Conservation (phyloP, 148 eudicot species). For the Tetragonia tetragonoides region DNA sequence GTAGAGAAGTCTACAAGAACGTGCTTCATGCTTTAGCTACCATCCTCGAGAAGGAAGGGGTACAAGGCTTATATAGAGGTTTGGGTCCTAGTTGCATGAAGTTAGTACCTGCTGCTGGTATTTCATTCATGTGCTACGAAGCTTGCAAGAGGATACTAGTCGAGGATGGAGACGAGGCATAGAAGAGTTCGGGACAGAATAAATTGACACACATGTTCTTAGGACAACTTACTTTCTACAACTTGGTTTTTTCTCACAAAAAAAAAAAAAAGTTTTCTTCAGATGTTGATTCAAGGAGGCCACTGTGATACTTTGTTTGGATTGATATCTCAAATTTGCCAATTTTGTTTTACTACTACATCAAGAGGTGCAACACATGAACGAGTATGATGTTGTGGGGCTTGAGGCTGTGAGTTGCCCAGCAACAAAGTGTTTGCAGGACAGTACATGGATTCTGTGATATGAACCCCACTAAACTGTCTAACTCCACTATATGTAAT, state of each 20-base stretch:
- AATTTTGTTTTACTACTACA: not conserved
- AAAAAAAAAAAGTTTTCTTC: not conserved
- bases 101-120: conserved; percentile 97
- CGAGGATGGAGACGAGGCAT: conserved; percentile 63
- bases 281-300: conserved; percentile 11
- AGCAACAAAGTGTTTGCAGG: too few relatives aligned
- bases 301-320: not conserved
- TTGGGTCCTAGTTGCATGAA: conserved; percentile 94
- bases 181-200: conserved; percentile 15
- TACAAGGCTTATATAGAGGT: conserved; percentile 75
- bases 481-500: too few relatives aligned
- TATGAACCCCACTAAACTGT: too few relatives aligned
- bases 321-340: conserved; percentile 4
- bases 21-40: conserved; percentile 73
- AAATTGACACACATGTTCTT: conserved; percentile 18
- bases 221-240: conserved; percentile 11
- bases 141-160: conserved; percentile 92
- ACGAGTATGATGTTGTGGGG: not conserved
- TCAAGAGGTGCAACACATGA: not conserved
- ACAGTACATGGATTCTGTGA: too few relatives aligned
- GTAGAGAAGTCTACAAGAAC: conserved; percentile 71
- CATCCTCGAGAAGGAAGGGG: conserved; percentile 79
- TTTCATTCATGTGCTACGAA: conserved; percentile 98
- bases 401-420: not conserved
- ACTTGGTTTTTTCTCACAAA: not conserved